These are phyloP conservation scores for Suillus subalutaceus DNA, from an alignment of 768 basidiomycete genomes.

Conservation along the genomic window DNA sequence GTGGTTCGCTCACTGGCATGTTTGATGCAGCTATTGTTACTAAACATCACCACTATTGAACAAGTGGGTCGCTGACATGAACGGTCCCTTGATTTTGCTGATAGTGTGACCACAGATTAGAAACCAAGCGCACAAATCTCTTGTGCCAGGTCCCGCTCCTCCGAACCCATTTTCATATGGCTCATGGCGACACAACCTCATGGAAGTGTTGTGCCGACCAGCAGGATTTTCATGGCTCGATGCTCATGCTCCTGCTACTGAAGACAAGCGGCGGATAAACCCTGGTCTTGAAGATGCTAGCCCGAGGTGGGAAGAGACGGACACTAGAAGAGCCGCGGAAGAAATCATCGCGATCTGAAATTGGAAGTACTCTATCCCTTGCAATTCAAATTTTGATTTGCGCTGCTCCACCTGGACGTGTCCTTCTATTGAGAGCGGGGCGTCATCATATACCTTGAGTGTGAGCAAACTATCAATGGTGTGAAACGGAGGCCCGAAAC, in stretches of 20 bases:
- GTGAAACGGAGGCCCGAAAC: not conserved
- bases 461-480: not conserved
- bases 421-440: not conserved
- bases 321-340: slow-evolving; percentile 19
- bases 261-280: slow-evolving; percentile 76
- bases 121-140: slow-evolving; percentile 76
- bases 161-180: slow-evolving; percentile 89
- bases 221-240: slow-evolving; percentile 82
- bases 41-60: slow-evolving; percentile 96
- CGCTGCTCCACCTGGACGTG: not conserved
- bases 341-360: not conserved
- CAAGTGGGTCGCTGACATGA: slow-evolving; percentile 57
- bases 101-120: slow-evolving; percentile 60
- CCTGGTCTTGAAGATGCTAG: slow-evolving; percentile 54
- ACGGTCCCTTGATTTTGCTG: slow-evolving; percentile 12
- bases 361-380: not conserved
- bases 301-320: slow-evolving; percentile 28
- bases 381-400: slow-evolving; percentile 8
- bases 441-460: not conserved
- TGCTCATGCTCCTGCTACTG: slow-evolving; percentile 56
- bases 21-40: slow-evolving; percentile 61
- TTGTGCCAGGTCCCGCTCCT: slow-evolving; percentile 65
- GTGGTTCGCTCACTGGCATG: slow-evolving; percentile 9
- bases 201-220: slow-evolving; percentile 80
- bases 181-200: slow-evolving; percentile 71